These are phyloP conservation scores for Raddia distichophylla DNA, from an alignment of 176 grass and related monocot species.

Conservation along the genomic window DNA sequence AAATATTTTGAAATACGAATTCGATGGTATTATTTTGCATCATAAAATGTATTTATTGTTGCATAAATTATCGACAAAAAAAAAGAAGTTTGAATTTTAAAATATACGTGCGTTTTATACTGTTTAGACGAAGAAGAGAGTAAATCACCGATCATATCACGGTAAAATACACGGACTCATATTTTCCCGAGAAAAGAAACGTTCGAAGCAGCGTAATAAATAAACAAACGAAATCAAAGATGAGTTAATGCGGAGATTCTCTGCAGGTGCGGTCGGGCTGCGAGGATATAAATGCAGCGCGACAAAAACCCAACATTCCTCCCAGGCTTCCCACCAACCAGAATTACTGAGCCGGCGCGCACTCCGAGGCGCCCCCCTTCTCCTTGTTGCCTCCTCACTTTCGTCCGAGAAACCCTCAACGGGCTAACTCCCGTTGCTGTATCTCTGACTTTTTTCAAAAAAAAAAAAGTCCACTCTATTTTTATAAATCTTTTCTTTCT, in stretches of 20 bases:
- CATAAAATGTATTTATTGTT: too few relatives aligned
- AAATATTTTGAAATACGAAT: too few relatives aligned
- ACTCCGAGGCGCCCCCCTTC: not conserved
- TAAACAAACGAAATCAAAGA: not conserved
- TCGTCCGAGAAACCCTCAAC: slow-evolving; percentile 31
- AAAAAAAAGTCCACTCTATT: too few relatives aligned
- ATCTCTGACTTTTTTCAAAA: not conserved
- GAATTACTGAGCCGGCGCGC: slow-evolving; percentile 26
- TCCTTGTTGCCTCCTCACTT: not conserved
- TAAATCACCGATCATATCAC: too few relatives aligned
- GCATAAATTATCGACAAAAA: too few relatives aligned
- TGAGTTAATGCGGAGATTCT: not conserved
- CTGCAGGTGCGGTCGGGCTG: not conserved
- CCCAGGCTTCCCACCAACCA: not conserved
- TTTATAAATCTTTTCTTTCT: too few relatives aligned
- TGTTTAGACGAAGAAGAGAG: too few relatives aligned
- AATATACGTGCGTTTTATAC: too few relatives aligned
- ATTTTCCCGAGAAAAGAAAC: too few relatives aligned
- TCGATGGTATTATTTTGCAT: too few relatives aligned
- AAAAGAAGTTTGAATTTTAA: too few relatives aligned
- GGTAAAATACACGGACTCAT: too few relatives aligned
- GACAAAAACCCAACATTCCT: slow-evolving; percentile 14
- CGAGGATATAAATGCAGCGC: slow-evolving; percentile 6
- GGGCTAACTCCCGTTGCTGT: slow-evolving; percentile 22
- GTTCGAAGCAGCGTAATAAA: not conserved